These are phyloP conservation scores for Haplographium delicatum DNA, from an alignment of 495 filamentous ascomycete species.

Conservation along the genomic window DNA sequence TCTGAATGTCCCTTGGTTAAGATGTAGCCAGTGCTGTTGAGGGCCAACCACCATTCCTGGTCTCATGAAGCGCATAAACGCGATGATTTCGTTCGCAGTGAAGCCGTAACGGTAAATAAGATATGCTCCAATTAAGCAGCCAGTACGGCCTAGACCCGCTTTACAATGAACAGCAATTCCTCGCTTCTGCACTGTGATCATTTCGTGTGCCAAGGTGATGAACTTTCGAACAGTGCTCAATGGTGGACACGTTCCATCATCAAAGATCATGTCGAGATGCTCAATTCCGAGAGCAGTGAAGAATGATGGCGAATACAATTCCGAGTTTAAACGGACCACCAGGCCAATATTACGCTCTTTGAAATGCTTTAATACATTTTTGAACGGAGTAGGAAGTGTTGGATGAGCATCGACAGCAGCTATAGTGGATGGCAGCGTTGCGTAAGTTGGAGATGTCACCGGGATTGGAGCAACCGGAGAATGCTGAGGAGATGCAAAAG, in stretches of 20 bases:
- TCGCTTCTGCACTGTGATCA: slow-evolving; percentile 80
- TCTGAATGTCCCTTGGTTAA: slow-evolving; percentile 93
- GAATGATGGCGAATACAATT: slow-evolving; percentile 90
- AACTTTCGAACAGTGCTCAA: slow-evolving; percentile 82
- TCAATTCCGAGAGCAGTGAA: slow-evolving; percentile 93
- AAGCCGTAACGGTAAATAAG: slow-evolving; percentile 98
- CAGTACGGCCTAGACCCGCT: slow-evolving; percentile 92
- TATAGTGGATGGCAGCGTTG: slow-evolving; percentile 62
- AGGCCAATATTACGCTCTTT: slow-evolving; percentile 78
- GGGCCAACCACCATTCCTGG: slow-evolving; percentile 99
- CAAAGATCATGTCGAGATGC: slow-evolving; percentile 98
- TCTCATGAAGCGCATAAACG: slow-evolving; percentile 99
- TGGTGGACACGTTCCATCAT: slow-evolving; percentile 93
- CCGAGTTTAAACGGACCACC: slow-evolving; percentile 91
- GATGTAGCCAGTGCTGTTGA: slow-evolving; percentile 98
- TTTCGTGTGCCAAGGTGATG: slow-evolving; percentile 90
- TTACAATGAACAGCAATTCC: slow-evolving; percentile 98
- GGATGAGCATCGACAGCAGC: slow-evolving; percentile 57
- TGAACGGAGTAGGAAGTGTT: slow-evolving; percentile 74
- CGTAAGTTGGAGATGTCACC: slow-evolving; percentile 63
- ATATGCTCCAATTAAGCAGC: slow-evolving; percentile 94
- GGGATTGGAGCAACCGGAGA: slow-evolving; percentile 65
- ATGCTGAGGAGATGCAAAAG: slow-evolving; percentile 92
- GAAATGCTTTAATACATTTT: slow-evolving; percentile 92
- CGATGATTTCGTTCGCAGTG: slow-evolving; percentile 96